These are phyloP conservation scores for Chondrostereum purpureum DNA, from an alignment of 1,284 basidiomycete species.

Conservation along the genomic window DNA sequence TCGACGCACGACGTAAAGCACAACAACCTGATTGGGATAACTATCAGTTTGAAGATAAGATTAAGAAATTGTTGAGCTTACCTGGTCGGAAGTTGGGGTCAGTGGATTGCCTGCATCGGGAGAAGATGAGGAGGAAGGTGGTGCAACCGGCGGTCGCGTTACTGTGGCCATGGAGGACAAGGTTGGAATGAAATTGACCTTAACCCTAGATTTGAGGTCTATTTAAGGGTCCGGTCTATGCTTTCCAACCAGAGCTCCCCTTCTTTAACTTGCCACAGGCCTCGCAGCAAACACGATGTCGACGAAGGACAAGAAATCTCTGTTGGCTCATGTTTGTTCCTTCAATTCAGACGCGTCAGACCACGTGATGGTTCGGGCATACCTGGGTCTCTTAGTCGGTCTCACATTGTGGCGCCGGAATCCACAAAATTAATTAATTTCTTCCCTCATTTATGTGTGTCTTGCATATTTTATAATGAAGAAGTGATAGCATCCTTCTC, in stretches of 20 bases:
- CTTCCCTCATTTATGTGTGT: no score
- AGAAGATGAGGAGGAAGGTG: conserved; percentile 22
- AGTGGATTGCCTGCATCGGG: conserved; percentile 19
- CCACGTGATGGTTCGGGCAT: neutral
- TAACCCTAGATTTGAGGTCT: no score
- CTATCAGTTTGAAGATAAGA: neutral
- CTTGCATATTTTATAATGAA: no score
- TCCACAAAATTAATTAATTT: no score
- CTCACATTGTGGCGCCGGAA: no score
- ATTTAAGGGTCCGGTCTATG: neutral
- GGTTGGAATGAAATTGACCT: no score
- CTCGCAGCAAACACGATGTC: neutral
- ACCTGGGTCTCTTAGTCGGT: no score
- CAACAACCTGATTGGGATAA: conserved; percentile 39
- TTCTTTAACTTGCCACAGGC: neutral
- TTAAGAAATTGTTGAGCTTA: conserved; percentile 20
- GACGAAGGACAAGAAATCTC: no score
- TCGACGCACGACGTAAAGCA: conserved; percentile 69
- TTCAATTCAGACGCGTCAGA: neutral
- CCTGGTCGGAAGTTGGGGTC: conserved; percentile 35
- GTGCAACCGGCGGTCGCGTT: conserved; percentile 21
- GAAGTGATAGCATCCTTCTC: no score
- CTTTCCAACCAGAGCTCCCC: neutral
- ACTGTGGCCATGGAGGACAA: conserved; percentile 11
- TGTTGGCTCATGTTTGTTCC: neutral